Base-by-base conservation (phyloP, 345 rosid genomes). In the Boechera stricta region DNA sequence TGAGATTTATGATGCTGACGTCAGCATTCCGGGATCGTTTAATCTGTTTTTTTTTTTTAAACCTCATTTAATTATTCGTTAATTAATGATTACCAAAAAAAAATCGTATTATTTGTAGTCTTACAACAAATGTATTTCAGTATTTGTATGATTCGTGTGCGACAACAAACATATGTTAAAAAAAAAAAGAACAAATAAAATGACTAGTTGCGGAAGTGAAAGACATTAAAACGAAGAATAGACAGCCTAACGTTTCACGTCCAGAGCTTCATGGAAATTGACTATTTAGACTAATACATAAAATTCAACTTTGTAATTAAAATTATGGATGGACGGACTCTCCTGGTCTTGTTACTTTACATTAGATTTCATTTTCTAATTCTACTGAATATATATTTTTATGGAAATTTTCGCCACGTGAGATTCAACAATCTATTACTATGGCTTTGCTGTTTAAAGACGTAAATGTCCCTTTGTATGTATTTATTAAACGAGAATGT, bases 1-100 rank as follows among this genome's bases (percentile, higher is more conserved):
- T 86, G 85, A 84, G 85, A 84, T 84, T 90, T 73, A 16, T 24
- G 7, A 60, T 51, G 84, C 77, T 85, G 86, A 88, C 80, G 84
- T 88, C 78, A 73, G 42, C 76, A 64, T 64, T 71, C 53, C 76
- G 60, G 66, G 76, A 77, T 63, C 75, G 67, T 66, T 66, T 48
- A 64, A 64, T 5, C 16, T 44, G 7, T 13, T 13, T 49, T 7
- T 21, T 13, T 55, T n/a, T 12, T 16, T 16, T 0, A 2, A 44
- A 76, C 51, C 42, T 53, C 53, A 2, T 33, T 63, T 54, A 35
- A 36, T 36, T 36, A 1, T 8, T 41, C 53, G 47, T 71, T 71
- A 64, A 28, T 56, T 12, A 8, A 10, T 69, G 11, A 5, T 42
- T 29, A 18, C 29, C 10, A 7, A 35, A 6, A 33, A 33, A 33